Evolutionary conservation across 306 rosid genomes (phyloP), one percentile per base, ranked within the genome.

Genomic region (Rosa rugosa): DNA sequence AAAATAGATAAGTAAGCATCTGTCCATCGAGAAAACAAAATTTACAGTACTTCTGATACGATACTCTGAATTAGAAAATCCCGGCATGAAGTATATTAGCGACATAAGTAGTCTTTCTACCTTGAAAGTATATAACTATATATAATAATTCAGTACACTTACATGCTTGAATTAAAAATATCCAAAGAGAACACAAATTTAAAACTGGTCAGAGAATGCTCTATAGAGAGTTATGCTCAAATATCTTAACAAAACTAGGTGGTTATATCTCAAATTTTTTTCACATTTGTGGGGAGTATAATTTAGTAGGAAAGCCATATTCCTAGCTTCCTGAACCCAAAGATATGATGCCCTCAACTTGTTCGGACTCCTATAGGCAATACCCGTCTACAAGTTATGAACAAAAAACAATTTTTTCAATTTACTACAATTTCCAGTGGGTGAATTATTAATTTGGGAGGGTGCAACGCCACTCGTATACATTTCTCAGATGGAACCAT

Each of bases 1-100:
- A 7, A 40, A 77, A 25, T 3, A 68, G 68, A 53, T 3, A 53
- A 76, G 83, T 50, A 36, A 80, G 60, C 53, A 36, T 69, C 77
- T 17, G 72, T 51, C n/a, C 56, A 16, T 51, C 36, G 36, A 3
- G 36, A 9, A 59, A 51, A 51, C 8, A 23, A 63, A 12, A 57
- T 49, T 31, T n/a, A 18, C 41, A 54, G 25, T 23, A 23, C 56
- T 40, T 67, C 16, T 4, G 49, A 38, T 22, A 8, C 17, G 18
- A 50, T 36, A 67, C 8, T 6, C 23, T 23, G 40, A 77, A 66
- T 38, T 65, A 44, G 20, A 34, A 45, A 76, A n/a, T 16, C 1
- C 3, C 12, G 17, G 6, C 18, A 49, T 66, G 46, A 51, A 0
- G 38, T 38, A 53, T 17, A n/a, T 41, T 17, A 4, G 20, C 9